Evolutionary conservation across 306 rosid species (phyloP).

Genomic region (Cyclanthera cordifolia): DNA sequence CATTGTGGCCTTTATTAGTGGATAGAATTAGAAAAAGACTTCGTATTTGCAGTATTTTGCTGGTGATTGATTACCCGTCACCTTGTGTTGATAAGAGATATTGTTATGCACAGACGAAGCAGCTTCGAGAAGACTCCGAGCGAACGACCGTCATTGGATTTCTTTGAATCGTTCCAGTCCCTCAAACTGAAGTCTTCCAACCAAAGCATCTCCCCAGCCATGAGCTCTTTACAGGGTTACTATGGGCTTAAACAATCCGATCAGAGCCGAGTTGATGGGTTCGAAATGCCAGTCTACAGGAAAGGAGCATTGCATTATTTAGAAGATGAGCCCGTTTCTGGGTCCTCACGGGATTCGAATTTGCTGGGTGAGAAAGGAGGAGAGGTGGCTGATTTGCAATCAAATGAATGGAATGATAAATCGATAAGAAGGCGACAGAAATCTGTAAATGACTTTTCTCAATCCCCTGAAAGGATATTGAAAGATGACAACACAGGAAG

Average conservation of each 20-base stretch:
- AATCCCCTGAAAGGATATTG: slow-evolving; percentile 49
- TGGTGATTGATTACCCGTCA: not conserved
- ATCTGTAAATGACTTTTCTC: slow-evolving; percentile 50
- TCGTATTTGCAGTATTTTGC: not conserved
- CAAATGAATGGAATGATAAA: slow-evolving; percentile 34
- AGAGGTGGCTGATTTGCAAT: slow-evolving; percentile 21
- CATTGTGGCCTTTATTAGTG: not conserved
- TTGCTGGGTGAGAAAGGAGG: slow-evolving; percentile 37
- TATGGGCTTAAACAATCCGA: slow-evolving; percentile 47
- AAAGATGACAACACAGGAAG: slow-evolving; percentile 38
- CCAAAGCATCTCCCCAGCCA: slow-evolving; percentile 46
- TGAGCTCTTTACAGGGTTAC: slow-evolving; percentile 68
- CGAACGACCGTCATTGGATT: slow-evolving; percentile 20
- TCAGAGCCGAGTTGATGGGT: slow-evolving; percentile 22
- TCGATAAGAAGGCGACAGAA: slow-evolving; percentile 45
- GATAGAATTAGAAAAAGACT: not conserved
- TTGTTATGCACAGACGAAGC: slow-evolving; percentile 26
- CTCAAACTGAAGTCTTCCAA: slow-evolving; percentile 30
- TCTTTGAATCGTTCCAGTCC: slow-evolving; percentile 56
- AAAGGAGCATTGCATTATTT: slow-evolving; percentile 24
- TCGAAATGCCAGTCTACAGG: slow-evolving; percentile 25
- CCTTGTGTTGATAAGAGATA: slow-evolving; percentile 6
- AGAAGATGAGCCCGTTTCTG: slow-evolving; percentile 26
- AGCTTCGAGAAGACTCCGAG: slow-evolving; percentile 28
- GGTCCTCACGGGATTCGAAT: slow-evolving; percentile 13